Evolutionary conservation across 176 grass and related monocot genomes (phyloP).

Genomic region (Phoenix dactylifera): DNA sequence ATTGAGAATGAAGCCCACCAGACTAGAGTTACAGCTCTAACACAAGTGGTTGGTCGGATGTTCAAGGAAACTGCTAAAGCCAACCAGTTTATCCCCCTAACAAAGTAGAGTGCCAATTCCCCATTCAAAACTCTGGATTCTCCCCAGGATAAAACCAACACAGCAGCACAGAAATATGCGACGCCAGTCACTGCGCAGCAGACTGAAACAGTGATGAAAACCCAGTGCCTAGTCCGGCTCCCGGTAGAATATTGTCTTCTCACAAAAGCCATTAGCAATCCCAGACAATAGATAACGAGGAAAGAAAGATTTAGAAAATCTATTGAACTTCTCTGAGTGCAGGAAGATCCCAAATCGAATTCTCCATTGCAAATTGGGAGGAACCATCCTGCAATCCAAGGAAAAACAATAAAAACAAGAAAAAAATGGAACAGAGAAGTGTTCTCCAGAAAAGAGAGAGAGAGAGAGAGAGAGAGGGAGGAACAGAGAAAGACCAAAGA

Average conservation of each 20-base stretch:
- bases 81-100: slow-evolving; percentile 41
- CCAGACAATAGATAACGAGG: slow-evolving; percentile 21
- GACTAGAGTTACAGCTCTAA: slow-evolving; percentile 23
- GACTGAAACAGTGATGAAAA: slow-evolving; percentile 14
- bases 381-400: slow-evolving; percentile 30
- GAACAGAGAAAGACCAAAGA: no score
- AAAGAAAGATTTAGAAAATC: slow-evolving; percentile 35
- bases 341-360: slow-evolving; percentile 28
- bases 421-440: not conserved
- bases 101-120: slow-evolving; percentile 13
- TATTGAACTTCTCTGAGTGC: slow-evolving; percentile 26
- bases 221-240: not conserved
- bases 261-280: slow-evolving; percentile 21
- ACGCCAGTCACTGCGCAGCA: slow-evolving; percentile 33
- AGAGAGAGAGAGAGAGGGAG: no score
- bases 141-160: not conserved
- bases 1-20: slow-evolving; percentile 68
- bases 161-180: slow-evolving; percentile 9
- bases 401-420: not conserved
- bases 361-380: slow-evolving; percentile 23
- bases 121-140: slow-evolving; percentile 1
- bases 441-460: no score
- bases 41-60: slow-evolving; percentile 27
- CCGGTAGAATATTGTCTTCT: slow-evolving; percentile 6
- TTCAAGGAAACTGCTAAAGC: slow-evolving; percentile 42